Percentiles rank a stretch among this genome's conserved stretches.
Evolutionary conservation across 2,329 filamentous ascomycete genomes (phyloP).

Genomic region (Sclerotinia spermophila): DNA sequence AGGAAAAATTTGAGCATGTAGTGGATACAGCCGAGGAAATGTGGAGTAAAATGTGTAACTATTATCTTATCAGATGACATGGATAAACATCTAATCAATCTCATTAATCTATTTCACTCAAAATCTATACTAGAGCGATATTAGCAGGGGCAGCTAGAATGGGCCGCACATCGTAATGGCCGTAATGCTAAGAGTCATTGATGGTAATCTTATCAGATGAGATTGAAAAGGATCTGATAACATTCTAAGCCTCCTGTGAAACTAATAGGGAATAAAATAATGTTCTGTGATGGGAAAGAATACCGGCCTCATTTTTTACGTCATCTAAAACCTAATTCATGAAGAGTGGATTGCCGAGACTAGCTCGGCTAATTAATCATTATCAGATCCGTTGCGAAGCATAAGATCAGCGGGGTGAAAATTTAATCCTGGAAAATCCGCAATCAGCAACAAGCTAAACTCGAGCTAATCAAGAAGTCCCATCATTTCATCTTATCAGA

Average conservation of each 20-base stretch:
- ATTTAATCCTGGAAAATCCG: background rate
- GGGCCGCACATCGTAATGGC: too few species aligned
- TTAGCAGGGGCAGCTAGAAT: background rate
- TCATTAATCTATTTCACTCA: background rate
- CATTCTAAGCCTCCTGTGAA: too few species aligned
- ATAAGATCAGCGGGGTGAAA: conserved; percentile 9
- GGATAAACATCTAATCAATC: conserved; percentile 15
- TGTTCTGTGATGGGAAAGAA: background rate
- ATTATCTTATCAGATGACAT: conserved; percentile 19
- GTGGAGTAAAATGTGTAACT: conserved; percentile 19
- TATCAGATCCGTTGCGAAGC: conserved; percentile 19
- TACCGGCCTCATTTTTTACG: background rate
- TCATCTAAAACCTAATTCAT: background rate
- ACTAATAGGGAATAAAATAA: too few species aligned
- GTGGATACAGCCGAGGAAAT: conserved; percentile 1
- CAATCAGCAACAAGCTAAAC: background rate
- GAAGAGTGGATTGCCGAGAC: background rate
- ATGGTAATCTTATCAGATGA: conserved; percentile 9
- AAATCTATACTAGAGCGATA: background rate
- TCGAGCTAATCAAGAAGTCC: background rate
- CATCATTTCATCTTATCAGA: background rate
- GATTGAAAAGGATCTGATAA: conserved; percentile 12
- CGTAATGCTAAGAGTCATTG: background rate
- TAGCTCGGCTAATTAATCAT: background rate
- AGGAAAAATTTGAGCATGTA: background rate